Conservation (phyloP, 2,329 filamentous ascomycete genomes). For the Cladorrhinum sp. region DNA sequence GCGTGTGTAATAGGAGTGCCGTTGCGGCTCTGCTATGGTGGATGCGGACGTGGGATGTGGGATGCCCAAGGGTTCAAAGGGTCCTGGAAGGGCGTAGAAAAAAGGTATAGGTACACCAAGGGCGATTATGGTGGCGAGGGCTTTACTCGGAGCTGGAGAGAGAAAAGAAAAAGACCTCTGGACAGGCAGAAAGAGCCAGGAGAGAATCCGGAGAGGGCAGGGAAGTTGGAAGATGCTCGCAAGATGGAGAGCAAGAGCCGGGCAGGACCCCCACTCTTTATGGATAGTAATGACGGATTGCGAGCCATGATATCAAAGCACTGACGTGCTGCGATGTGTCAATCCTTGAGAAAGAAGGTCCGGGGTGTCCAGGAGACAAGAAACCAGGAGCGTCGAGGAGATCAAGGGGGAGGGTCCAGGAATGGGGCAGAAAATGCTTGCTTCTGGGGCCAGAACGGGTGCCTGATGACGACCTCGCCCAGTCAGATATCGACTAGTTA, state of each 20-base stretch:
- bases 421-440: slow-evolving; percentile 21
- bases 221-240: slow-evolving; percentile 17
- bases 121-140: slow-evolving; percentile 9
- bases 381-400: slow-evolving; percentile 12
- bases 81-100: background rate
- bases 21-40: slow-evolving; percentile 19
- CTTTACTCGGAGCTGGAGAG: slow-evolving; percentile 3
- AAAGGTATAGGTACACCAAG: background rate
- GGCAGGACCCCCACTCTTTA: slow-evolving; percentile 27
- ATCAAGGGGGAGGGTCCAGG: slow-evolving; percentile 21
- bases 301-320: slow-evolving; percentile 23
- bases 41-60: slow-evolving; percentile 16
- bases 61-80: slow-evolving; percentile 8
- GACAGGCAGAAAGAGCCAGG: slow-evolving; percentile 1
- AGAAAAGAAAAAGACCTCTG: background rate
- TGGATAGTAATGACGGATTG: slow-evolving; percentile 25
- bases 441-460: slow-evolving; percentile 19
- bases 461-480: slow-evolving; percentile 27
- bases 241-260: slow-evolving; percentile 12
- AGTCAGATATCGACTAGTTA: slow-evolving; percentile 41
- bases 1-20: slow-evolving; percentile 3
- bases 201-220: slow-evolving; percentile 11
- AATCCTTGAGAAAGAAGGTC: slow-evolving; percentile 21
- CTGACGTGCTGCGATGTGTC: slow-evolving; percentile 27
- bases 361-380: slow-evolving; percentile 3